Conservation (phyloP, 371 early-diverging fungal genomes). For the Mucor mucedo region DNA sequence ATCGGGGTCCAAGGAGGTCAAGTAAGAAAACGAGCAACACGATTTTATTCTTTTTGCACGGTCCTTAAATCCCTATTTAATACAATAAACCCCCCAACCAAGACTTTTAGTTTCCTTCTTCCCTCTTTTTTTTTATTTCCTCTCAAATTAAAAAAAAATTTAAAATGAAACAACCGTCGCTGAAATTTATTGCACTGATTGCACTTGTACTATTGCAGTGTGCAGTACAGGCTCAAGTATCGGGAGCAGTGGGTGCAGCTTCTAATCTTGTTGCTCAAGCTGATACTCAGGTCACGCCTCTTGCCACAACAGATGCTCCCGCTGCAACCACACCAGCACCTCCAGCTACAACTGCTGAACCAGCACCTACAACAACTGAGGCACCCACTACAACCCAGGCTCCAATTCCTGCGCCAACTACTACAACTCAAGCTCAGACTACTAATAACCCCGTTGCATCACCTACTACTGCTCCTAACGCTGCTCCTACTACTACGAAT, state of each 20-base stretch:
- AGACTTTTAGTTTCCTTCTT: not conserved
- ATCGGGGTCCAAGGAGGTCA: not conserved
- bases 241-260: not conserved
- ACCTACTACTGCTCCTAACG: no score
- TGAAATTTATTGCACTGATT: constrained; percentile 3
- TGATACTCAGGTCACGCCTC: not conserved
- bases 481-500: no score
- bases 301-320: not conserved
- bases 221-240: not conserved
- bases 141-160: not conserved
- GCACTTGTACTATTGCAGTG: constrained; percentile 13
- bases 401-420: not conserved
- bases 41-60: constrained; percentile 5
- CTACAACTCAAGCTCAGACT: not conserved
- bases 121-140: not conserved
- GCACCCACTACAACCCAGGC: not conserved
- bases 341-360: constrained; percentile 3
- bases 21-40: not conserved
- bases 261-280: not conserved
- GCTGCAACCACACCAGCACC: not conserved
- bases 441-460: no score
- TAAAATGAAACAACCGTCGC: constrained; percentile 9
- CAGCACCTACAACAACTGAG: not conserved
- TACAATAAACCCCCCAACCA: not conserved
- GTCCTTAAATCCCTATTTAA: constrained; percentile 5